Conservation (phyloP, 192 early-diverging fungal species). For the Mortierella alpina region DNA sequence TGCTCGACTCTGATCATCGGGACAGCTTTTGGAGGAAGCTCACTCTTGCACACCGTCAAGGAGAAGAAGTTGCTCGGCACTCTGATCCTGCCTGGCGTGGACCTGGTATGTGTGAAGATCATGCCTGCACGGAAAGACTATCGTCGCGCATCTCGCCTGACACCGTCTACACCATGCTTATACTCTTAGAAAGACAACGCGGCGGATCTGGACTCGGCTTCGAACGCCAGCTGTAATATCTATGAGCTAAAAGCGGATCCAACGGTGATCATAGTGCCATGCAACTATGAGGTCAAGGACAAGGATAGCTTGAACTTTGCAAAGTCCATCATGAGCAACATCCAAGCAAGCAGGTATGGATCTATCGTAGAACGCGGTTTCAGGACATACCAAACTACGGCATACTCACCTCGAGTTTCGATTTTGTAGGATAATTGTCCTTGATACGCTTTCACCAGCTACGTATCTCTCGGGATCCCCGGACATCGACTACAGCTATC, state of each 20-base stretch:
- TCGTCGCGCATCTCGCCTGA: too few relatives aligned
- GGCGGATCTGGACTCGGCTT: constrained; percentile 21
- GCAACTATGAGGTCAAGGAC: constrained; percentile 50
- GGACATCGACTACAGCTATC: constrained; percentile 35
- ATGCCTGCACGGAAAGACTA: neutral
- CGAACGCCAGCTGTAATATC: constrained; percentile 45
- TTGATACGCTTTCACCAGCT: constrained; percentile 35
- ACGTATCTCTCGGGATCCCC: constrained; percentile 40
- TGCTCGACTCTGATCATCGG: constrained; percentile 40
- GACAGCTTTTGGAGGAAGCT: constrained; percentile 34
- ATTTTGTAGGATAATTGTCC: constrained; percentile 26
- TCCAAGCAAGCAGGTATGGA: constrained; percentile 32
- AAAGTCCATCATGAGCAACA: constrained; percentile 34
- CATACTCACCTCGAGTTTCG: neutral
- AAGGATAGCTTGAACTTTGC: constrained; percentile 42
- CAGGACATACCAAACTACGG: neutral
- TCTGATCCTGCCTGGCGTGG: constrained; percentile 26
- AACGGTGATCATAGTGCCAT: constrained; percentile 19
- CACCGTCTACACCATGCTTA: neutral
- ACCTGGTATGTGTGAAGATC: constrained; percentile 13
- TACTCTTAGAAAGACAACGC: constrained; percentile 34
- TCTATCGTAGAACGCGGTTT: neutral
- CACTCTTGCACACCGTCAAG: constrained; percentile 28
- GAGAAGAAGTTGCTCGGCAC: constrained; percentile 36
- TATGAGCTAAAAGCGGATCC: constrained; percentile 31